Evolutionary conservation across 176 grass and related monocot genomes (phyloP).

Genomic region (Oryza rufipogon): DNA sequence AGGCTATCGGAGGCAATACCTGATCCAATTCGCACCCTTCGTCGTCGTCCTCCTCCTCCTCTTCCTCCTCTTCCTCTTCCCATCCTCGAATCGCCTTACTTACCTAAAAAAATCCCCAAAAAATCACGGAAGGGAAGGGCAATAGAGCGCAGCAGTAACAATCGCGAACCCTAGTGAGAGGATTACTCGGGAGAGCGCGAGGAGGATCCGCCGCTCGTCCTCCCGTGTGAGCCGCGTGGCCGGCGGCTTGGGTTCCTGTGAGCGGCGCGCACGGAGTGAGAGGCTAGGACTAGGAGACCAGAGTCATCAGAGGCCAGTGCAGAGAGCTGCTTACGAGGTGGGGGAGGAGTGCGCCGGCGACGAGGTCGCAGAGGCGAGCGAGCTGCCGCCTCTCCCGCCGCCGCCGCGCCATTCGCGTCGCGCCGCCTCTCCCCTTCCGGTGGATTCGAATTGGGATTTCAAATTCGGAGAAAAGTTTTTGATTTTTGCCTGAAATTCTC

Average conservation of each 20-base stretch:
- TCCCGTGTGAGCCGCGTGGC: conserved; percentile 33
- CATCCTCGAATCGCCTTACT: conserved; percentile 49
- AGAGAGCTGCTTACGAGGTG: conserved; percentile 41
- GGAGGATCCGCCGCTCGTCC: conserved; percentile 63
- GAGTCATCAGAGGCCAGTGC: background rate
- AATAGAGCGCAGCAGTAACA: background rate
- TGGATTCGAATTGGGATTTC: background rate
- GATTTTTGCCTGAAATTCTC: background rate
- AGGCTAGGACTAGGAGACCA: background rate
- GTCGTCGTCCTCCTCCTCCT: conserved; percentile 11
- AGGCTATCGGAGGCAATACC: conserved; percentile 18
- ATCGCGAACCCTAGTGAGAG: background rate
- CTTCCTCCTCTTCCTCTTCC: conserved; percentile 23
- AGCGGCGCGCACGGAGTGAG: conserved; percentile 23
- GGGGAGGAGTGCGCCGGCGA: conserved; percentile 50
- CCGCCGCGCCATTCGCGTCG: conserved; percentile 24
- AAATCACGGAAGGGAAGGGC: background rate
- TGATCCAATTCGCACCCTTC: background rate
- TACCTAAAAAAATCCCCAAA: conserved; percentile 46
- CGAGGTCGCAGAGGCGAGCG: conserved; percentile 62
- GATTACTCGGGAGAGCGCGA: conserved; percentile 59
- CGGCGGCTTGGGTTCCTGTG: conserved; percentile 47
- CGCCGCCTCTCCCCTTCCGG: background rate
- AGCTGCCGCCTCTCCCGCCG: conserved; percentile 44
- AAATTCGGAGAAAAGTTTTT: background rate